phyloP scores from a whole-genome alignment of 306 rosid species.

The Cucurbita ficifolia region DNA sequence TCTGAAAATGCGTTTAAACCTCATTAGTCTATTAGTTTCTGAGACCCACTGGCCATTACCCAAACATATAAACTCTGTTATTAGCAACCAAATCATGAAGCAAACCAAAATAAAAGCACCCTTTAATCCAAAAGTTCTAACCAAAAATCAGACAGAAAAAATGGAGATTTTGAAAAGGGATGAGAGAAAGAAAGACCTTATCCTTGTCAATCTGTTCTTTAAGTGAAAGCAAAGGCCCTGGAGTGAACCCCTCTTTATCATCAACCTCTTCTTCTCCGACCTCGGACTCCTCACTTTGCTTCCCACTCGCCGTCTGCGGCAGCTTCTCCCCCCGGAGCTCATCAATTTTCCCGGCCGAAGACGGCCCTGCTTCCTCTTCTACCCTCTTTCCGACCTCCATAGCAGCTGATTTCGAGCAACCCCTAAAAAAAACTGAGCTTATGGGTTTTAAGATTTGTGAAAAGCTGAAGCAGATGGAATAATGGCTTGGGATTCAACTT shows the following conservation, averaged over 20 bases:
- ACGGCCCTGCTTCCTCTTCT: conserved; percentile 44
- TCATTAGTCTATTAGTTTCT: background rate
- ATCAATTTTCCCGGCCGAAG: conserved; percentile 33
- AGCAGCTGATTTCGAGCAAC: background rate
- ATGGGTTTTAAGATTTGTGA: background rate
- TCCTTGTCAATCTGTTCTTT: conserved; percentile 88
- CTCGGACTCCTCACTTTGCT: conserved; percentile 18
- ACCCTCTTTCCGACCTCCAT: conserved; percentile 55
- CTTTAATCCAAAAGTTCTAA: background rate
- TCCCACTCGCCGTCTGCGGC: conserved; percentile 18
- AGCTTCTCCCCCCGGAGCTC: conserved; percentile 17
- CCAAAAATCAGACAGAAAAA: conserved; percentile 1
- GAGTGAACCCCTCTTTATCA: conserved; percentile 47
- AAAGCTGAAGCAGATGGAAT: background rate
- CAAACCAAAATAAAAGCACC: background rate
- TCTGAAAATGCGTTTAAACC: background rate
- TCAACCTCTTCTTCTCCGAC: conserved; percentile 17
- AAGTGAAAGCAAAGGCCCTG: conserved; percentile 81
- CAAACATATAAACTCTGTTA: background rate
- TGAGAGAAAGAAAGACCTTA: conserved; percentile 35
- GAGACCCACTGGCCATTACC: no score
- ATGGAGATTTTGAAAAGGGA: background rate
- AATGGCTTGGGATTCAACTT: background rate
- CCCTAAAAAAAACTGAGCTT: background rate
- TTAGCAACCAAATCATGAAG: background rate